Base-by-base conservation (phyloP, 441 rosid genomes). In the Eutrema salsugineum region DNA sequence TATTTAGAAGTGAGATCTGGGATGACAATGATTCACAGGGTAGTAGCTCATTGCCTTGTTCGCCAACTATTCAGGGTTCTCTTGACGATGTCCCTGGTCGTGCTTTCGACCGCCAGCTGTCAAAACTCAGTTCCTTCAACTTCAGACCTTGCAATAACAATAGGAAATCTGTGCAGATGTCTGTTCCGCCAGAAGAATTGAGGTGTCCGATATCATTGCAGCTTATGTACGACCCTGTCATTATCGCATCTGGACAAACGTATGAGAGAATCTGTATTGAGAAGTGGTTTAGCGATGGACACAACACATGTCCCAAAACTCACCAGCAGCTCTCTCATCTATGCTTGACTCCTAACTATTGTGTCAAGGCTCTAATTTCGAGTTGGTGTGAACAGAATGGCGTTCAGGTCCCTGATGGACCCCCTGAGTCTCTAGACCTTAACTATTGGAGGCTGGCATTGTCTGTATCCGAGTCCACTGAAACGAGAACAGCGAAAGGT, bases 341-440 rank as follows among this genome's bases (percentile, higher is more conserved):
- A 67, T 80, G 83, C 57, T 84, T 96, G 89, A 96, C 97, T 53
- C 97, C 98, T 35, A 93, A 96, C 80, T 93, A 87, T 70, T 93
- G 97, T 78, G 99, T 91, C 58, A 96, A 91, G 78, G 97, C 96
- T 69, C 96, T 96, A 20, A 84, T 93, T 54, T 78, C 87, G 39
- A 89, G 95, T 78, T 96, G 98, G 99, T 93, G 99, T 47, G 99
- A 96, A 77, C 97, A 91, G 72, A 85, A 88, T 43, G 97, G 96
- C 22, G 84, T 91, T 80, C 83, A 89, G 9, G 68, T 84, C 36
- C 98, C 97, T 14, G 82, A 84, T 72, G 85, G 80, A 10, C 97
- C 99, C 5, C 98, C 97, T 0, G 98, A 93, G 51, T 88, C 97
- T 77, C 91, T 90, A 27, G 91, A 91, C 78, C 88, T 93, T 20